phyloP scores from a whole-genome alignment of 768 basidiomycete genomes.

The Daedaleopsis nitida region DNA sequence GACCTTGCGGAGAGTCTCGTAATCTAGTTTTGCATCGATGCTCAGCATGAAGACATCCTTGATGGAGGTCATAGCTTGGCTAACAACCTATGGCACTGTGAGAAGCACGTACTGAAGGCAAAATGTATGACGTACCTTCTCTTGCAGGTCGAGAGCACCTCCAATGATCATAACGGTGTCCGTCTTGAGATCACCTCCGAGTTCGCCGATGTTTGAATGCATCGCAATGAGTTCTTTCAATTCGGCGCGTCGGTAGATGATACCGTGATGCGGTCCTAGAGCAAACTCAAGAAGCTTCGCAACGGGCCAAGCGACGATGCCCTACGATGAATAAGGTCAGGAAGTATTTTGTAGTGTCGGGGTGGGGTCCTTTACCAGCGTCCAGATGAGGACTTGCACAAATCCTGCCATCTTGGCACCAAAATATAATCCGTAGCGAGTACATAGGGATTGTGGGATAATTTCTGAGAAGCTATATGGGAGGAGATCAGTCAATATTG shows the following conservation, averaged over 20 bases:
- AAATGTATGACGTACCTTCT: conserved; percentile 51
- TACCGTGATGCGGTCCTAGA: conserved; percentile 85
- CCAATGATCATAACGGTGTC: conserved; percentile 92
- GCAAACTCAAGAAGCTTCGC: conserved; percentile 79
- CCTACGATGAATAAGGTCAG: conserved; percentile 41
- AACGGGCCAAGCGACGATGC: conserved; percentile 80
- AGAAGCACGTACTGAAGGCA: neutral
- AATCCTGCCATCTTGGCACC: conserved; percentile 84
- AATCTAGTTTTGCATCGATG: conserved; percentile 82
- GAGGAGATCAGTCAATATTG: neutral
- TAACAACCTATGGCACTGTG: conserved; percentile 8
- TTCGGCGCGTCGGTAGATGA: conserved; percentile 83
- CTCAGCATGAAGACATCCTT: conserved; percentile 84
- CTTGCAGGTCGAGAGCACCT: conserved; percentile 85
- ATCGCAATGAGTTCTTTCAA: conserved; percentile 90
- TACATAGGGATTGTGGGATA: conserved; percentile 91
- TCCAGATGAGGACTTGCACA: conserved; percentile 67
- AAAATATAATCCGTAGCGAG: conserved; percentile 85
- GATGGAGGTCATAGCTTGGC: conserved; percentile 79
- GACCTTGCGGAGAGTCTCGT: conserved; percentile 74
- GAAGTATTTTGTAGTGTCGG: too few species aligned
- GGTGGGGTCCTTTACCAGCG: conserved; percentile 45
- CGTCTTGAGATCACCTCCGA: conserved; percentile 82
- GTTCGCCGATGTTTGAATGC: conserved; percentile 71
- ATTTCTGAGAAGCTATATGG: conserved; percentile 79